Percentiles rank a stretch among this genome's conserved stretches.
phyloP scores from a whole-genome alignment of 169 alveolate genomes.

The Cryptosporidium tyzzeri region DNA sequence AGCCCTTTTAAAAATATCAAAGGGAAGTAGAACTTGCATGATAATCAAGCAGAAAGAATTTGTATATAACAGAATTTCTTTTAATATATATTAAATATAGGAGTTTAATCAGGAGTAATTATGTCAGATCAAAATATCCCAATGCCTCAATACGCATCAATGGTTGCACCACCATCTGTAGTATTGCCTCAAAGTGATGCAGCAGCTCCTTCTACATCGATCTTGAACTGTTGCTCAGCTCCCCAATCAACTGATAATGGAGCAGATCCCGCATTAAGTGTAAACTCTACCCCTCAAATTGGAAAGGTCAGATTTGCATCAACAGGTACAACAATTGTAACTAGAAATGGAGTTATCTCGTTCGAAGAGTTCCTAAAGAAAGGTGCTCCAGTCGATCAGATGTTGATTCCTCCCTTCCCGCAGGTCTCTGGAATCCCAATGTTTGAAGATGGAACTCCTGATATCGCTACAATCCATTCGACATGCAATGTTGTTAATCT shows the following conservation, averaged over 20 bases:
- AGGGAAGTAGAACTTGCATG: background rate
- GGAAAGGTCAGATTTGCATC: conserved; percentile 72
- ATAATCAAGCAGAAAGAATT: background rate
- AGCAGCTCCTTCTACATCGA: conserved; percentile 75
- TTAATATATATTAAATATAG: background rate
- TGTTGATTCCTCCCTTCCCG: conserved; percentile 73
- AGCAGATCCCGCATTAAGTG: conserved; percentile 63
- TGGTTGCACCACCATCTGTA: conserved; percentile 77
- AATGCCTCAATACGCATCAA: conserved; percentile 46
- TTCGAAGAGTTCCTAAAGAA: conserved; percentile 65
- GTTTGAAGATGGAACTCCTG: conserved; percentile 77
- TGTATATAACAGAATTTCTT: background rate
- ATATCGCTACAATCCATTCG: conserved; percentile 70
- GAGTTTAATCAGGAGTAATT: background rate
- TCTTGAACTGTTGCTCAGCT: conserved; percentile 64
- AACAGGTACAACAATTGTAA: conserved; percentile 63
- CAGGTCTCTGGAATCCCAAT: conserved; percentile 76
- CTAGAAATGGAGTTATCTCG: conserved; percentile 65
- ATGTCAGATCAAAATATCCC: conserved; percentile 51
- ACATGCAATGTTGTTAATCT: conserved; percentile 67
- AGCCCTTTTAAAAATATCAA: background rate
- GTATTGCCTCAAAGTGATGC: conserved; percentile 69
- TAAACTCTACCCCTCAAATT: conserved; percentile 62
- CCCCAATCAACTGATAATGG: conserved; percentile 60
- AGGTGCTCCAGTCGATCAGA: conserved; percentile 73